These are phyloP conservation scores for Cephaloascus albidus DNA, from an alignment of 805 yeast genomes.

Conservation along the genomic window DNA sequence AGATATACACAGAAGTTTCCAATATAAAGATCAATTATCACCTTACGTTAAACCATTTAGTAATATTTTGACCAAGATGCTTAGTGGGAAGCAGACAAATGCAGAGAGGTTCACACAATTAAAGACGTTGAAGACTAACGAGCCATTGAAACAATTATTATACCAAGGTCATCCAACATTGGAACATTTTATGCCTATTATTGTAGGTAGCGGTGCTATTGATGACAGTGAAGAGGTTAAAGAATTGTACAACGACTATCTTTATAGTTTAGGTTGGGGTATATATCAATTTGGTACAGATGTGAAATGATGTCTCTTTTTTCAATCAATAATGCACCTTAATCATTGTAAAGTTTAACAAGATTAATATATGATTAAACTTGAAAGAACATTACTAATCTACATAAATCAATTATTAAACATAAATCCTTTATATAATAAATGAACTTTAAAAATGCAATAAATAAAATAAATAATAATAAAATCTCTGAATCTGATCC, in stretches of 20 bases:
- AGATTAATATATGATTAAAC: neutral
- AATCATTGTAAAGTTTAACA: too few relatives aligned
- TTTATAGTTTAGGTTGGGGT: constrained; percentile 60
- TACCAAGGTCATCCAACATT: constrained; percentile 62
- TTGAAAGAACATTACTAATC: too few relatives aligned
- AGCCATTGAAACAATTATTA: constrained; percentile 21
- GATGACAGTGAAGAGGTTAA: constrained; percentile 26
- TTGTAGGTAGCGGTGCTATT: constrained; percentile 52
- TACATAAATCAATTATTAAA: too few relatives aligned
- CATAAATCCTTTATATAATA: too few relatives aligned
- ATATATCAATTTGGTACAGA: constrained; percentile 38
- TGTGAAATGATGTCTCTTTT: too few relatives aligned
- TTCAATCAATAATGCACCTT: too few relatives aligned
- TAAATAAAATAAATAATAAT: too few relatives aligned
- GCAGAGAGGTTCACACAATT: constrained; percentile 24
- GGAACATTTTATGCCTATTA: constrained; percentile 65
- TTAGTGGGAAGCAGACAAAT: constrained; percentile 17
- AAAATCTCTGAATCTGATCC: too few relatives aligned
- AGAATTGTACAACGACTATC: constrained; percentile 35
- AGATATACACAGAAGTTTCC: constrained; percentile 29
- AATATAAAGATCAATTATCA: constrained; percentile 10
- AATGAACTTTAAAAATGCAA: neutral
- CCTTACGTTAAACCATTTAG: constrained; percentile 51
- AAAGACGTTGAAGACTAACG: constrained; percentile 18
- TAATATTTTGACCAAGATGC: constrained; percentile 26